These are phyloP conservation scores for Diutina pseudorugosa DNA, from an alignment of 1,139 yeast species.

Conservation along the genomic window DNA sequence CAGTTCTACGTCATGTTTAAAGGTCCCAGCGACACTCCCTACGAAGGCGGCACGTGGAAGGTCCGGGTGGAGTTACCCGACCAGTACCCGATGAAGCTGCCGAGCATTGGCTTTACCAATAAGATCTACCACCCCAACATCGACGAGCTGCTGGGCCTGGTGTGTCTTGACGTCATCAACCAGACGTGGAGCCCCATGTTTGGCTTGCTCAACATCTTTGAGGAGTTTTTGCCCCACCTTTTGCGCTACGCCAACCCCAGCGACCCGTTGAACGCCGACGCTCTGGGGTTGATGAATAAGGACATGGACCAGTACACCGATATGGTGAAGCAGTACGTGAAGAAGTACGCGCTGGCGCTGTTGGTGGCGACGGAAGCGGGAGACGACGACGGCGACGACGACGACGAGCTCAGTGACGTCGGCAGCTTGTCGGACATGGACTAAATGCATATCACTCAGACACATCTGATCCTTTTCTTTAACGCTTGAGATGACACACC, in stretches of 20 bases:
- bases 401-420: slow-evolving; percentile 35
- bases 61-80: slow-evolving; percentile 90
- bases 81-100: slow-evolving; percentile 91
- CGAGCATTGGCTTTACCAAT: slow-evolving; percentile 88
- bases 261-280: slow-evolving; percentile 89
- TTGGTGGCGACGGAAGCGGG: slow-evolving; percentile 25
- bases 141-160: slow-evolving; percentile 83
- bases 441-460: not conserved
- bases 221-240: slow-evolving; percentile 85
- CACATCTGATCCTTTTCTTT: not conserved
- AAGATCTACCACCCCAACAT: slow-evolving; percentile 91
- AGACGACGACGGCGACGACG: slow-evolving; percentile 28
- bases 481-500: too few relatives aligned
- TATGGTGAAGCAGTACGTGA: slow-evolving; percentile 64
- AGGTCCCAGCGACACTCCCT: slow-evolving; percentile 86
- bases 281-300: slow-evolving; percentile 68
- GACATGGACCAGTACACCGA: slow-evolving; percentile 58
- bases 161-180: slow-evolving; percentile 91
- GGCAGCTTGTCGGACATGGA: slow-evolving; percentile 26
- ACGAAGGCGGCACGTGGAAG: slow-evolving; percentile 86
- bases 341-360: slow-evolving; percentile 48
- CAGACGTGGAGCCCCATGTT: slow-evolving; percentile 99
- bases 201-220: slow-evolving; percentile 82
- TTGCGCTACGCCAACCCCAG: slow-evolving; percentile 87
- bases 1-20: slow-evolving; percentile 77